Evolutionary conservation across 2,329 filamentous ascomycete genomes (phyloP).

Genomic region (Cytospora piceae): DNA sequence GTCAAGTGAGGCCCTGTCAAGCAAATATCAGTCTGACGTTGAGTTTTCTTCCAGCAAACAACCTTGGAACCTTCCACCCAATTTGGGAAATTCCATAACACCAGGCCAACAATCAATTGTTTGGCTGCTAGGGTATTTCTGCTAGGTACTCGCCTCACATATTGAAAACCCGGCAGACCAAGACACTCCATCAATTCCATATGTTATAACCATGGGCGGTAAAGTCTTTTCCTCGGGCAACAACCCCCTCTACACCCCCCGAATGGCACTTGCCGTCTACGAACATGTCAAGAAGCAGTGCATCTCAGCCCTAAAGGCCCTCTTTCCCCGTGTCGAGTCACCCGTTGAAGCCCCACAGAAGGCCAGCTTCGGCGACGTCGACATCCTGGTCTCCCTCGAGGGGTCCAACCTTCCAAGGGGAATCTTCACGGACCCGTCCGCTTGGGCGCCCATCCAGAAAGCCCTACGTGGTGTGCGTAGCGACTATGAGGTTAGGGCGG

Average conservation of each 20-base stretch:
- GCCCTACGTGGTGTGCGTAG: slow-evolving; percentile 51
- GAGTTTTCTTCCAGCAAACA: neutral
- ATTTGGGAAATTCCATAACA: neutral
- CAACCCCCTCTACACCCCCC: slow-evolving; percentile 61
- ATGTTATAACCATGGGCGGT: slow-evolving; percentile 63
- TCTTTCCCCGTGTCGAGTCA: slow-evolving; percentile 60
- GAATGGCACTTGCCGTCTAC: slow-evolving; percentile 67
- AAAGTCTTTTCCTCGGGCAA: slow-evolving; percentile 55
- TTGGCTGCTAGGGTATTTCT: neutral
- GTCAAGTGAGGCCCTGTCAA: neutral
- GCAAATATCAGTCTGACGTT: neutral
- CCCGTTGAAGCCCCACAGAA: slow-evolving; percentile 74
- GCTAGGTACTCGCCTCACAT: neutral
- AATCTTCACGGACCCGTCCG: neutral
- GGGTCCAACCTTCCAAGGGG: neutral
- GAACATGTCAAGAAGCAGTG: slow-evolving; percentile 50
- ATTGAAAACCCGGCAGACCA: neutral
- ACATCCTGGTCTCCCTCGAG: slow-evolving; percentile 61
- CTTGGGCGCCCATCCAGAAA: slow-evolving; percentile 40
- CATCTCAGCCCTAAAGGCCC: slow-evolving; percentile 48
- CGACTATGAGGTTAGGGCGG: neutral
- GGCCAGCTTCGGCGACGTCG: slow-evolving; percentile 70
- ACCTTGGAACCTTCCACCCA: neutral
- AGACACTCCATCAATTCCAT: no score
- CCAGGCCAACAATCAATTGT: neutral